Conservation (phyloP, 495 filamentous ascomycete species). For the Zalerion maritima region DNA sequence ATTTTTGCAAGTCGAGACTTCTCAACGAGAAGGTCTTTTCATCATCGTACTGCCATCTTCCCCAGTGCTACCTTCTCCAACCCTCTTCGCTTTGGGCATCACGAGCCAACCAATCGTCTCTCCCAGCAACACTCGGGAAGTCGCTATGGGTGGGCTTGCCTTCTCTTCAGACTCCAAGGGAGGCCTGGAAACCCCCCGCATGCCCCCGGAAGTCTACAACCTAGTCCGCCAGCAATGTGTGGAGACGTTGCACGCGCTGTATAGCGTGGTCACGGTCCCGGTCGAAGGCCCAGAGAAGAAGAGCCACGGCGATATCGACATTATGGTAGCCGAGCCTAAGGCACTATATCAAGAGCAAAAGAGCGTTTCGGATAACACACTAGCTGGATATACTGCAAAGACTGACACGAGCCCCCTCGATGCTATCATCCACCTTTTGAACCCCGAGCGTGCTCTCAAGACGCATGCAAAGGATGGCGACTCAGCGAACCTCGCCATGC, state of each 20-base stretch:
- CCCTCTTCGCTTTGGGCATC: too few relatives aligned
- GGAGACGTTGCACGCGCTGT: conserved; percentile 28
- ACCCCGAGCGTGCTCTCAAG: conserved; percentile 15
- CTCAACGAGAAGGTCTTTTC: too few relatives aligned
- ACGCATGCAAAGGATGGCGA: conserved; percentile 9
- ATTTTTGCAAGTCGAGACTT: too few relatives aligned
- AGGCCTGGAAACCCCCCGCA: conserved; percentile 40
- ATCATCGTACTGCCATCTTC: too few relatives aligned
- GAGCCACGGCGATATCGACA: conserved; percentile 45
- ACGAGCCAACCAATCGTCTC: too few relatives aligned
- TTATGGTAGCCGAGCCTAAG: conserved; percentile 33
- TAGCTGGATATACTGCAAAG: conserved; percentile 5
- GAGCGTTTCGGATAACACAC: conserved; percentile 2
- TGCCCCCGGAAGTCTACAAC: conserved; percentile 34
- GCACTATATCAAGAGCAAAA: too few relatives aligned
- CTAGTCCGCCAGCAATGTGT: conserved; percentile 24
- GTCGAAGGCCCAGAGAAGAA: conserved; percentile 41
- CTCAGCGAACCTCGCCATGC: conserved; percentile 32
- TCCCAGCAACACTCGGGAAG: too few relatives aligned
- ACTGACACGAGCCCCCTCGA: conserved; percentile 7
- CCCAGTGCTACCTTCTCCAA: too few relatives aligned
- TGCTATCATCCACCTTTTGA: conserved; percentile 12
- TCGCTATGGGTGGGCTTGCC: conserved; percentile 42
- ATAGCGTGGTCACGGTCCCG: conserved; percentile 29
- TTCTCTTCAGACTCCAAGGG: conserved; percentile 31